Evolutionary conservation across 2,329 filamentous ascomycete genomes (phyloP).

Genomic region (Curvularia hawaiiensis): DNA sequence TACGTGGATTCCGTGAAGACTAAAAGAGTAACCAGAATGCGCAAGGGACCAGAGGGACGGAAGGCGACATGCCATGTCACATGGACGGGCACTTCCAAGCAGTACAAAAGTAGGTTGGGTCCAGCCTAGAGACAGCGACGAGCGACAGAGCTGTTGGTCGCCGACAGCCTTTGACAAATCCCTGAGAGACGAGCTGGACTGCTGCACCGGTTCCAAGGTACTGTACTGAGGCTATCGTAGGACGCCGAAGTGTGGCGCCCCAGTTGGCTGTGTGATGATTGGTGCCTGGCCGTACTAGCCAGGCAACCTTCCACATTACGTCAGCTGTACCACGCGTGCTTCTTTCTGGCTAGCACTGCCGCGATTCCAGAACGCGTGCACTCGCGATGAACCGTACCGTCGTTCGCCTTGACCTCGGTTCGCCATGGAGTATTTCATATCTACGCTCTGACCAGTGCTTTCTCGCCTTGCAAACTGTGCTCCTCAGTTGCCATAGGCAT

Average conservation of each 20-base stretch:
- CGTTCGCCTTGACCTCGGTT: background rate
- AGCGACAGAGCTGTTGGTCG: background rate
- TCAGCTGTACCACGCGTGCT: constrained; percentile 8
- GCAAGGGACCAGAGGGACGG: background rate
- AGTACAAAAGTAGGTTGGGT: background rate
- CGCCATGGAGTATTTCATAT: background rate
- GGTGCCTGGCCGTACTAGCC: background rate
- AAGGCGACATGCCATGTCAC: background rate
- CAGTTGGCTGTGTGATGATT: background rate
- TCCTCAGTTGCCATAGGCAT: background rate
- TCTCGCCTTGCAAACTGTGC: background rate
- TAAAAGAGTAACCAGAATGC: background rate
- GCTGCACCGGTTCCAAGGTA: background rate
- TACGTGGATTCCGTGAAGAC: background rate
- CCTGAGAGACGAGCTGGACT: background rate
- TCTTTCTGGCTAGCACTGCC: constrained; percentile 13
- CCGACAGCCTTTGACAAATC: background rate
- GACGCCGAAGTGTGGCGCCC: background rate
- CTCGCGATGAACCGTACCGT: background rate
- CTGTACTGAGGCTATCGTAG: background rate
- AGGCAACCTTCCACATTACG: constrained; percentile 8
- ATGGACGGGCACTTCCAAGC: background rate
- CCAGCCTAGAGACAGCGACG: background rate
- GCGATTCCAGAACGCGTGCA: constrained; percentile 6
- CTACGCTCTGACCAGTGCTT: background rate